Base-by-base conservation (phyloP, 78 protist genomes). In the Tieghemostelium lacteum region DNA sequence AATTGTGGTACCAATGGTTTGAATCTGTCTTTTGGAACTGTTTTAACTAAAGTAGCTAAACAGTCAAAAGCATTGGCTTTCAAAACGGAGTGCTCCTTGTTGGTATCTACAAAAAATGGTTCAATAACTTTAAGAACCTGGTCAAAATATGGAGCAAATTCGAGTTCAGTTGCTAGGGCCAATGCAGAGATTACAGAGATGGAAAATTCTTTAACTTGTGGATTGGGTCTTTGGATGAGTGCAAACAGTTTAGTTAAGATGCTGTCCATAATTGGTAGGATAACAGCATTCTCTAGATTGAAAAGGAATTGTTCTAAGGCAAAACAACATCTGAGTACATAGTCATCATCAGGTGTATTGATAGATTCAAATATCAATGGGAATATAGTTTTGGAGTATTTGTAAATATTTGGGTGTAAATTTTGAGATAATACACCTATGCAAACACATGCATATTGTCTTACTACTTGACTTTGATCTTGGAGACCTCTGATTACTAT, bases 361-460 rank as follows among this genome's bases (percentile, higher is more conserved):
- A 92, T 19, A 12, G 74, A 57, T 24, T 92, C 36, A 26, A 85
- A 83, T 1, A 73, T 22, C 1, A 73, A 61, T 70, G 95, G 95
- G 62, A 92, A 77, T 5, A 92, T 63, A 6, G 7, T 17, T 24
- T 24, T 24, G 16, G 83, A 33, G 33, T 61, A 72, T 14, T 64
- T 28, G 12, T 86, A 64, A 26, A 92, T 74, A 14, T 74, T 75
- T 31, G 95, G 95, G 14, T 76, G 34, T 5, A 92, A 10, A 3
- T 74, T 75, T 57, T 92, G 87, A 31, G 93, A 66, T 54, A 80
- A 50, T 3, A 29, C 24, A 17, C 75, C 88, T 37, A 80, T 29
- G 33, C 49, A 45, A 14, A 80, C 69, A 29, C 66, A 66, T 49
- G 88, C 88, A 10, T 69, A 26, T 57, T 80, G 88, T 24, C 69